Conservation (phyloP, 352 stramenopile genomes). For the Phytopythium oedochilum region DNA sequence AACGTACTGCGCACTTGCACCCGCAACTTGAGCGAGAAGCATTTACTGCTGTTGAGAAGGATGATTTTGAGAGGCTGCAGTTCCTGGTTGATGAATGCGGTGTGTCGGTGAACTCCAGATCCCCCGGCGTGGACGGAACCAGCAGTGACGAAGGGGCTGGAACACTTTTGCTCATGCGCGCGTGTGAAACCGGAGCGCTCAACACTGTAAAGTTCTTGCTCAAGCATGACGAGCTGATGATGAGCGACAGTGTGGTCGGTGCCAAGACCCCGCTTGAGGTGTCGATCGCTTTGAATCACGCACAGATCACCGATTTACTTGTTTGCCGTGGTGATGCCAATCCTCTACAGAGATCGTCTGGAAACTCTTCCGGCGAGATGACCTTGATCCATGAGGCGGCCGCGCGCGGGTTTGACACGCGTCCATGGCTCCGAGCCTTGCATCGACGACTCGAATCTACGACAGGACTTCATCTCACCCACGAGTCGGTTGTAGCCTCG, state of each 20-base stretch:
- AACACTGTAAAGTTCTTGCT: conserved; percentile 20
- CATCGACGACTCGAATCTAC: neutral
- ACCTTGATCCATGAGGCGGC: neutral
- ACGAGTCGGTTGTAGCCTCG: neutral
- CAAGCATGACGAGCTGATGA: conserved; percentile 8
- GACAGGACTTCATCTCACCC: neutral
- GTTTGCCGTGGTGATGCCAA: neutral
- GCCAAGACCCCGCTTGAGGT: neutral
- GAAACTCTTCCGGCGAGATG: neutral
- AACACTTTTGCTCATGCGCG: conserved; percentile 25
- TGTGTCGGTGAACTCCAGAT: conserved; percentile 27
- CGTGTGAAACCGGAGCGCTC: conserved; percentile 13
- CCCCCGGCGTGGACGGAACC: conserved; percentile 2
- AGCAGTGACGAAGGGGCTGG: neutral
- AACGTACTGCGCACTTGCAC: conserved; percentile 15
- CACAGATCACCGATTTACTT: neutral
- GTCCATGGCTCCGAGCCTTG: neutral
- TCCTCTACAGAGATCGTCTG: neutral
- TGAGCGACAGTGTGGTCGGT: neutral
- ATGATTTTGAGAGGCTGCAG: conserved; percentile 15
- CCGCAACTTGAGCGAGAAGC: conserved; percentile 29
- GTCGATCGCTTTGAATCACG: neutral
- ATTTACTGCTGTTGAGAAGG: conserved; percentile 17
- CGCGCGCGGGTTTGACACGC: neutral
- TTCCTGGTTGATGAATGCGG: conserved; percentile 37